Percentiles rank a stretch among this genome's conserved stretches.
These are phyloP conservation scores for Maudiozyma turicensis DNA, from an alignment of 805 yeast species.

Conservation along the genomic window DNA sequence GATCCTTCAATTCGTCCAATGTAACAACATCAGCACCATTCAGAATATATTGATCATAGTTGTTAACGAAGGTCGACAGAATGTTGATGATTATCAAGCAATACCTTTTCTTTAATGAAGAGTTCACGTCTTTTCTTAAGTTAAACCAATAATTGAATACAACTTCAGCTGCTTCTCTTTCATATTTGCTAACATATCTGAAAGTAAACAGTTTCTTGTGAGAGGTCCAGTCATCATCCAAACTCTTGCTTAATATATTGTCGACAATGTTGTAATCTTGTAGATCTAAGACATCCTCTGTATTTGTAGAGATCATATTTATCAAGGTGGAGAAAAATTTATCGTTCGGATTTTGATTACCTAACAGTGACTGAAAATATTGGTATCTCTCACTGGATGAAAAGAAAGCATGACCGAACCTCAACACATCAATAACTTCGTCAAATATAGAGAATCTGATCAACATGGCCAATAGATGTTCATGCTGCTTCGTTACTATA, in stretches of 20 bases:
- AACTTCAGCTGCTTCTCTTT: conserved; percentile 25
- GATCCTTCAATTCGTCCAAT: conserved; percentile 19
- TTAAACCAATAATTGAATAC: conserved; percentile 15
- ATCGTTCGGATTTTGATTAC: conserved; percentile 8
- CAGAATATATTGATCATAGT: conserved; percentile 25
- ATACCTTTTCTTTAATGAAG: conserved; percentile 12
- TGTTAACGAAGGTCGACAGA: conserved; percentile 17
- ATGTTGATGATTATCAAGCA: conserved; percentile 21
- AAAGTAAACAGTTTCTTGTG: conserved; percentile 21
- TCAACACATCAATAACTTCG: conserved; percentile 26
- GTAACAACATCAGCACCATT: conserved; percentile 22
- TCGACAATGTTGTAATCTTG: conserved; percentile 23
- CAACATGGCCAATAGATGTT: conserved; percentile 21
- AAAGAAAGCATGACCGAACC: conserved; percentile 20
- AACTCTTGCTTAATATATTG: conserved; percentile 11
- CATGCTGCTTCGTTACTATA: conserved; percentile 15
- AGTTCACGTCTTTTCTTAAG: conserved; percentile 2
- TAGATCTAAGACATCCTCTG: conserved; percentile 9
- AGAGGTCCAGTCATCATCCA: conserved; percentile 15
- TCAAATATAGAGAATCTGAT: conserved; percentile 18
- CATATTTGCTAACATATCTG: conserved; percentile 20
- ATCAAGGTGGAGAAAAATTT: conserved; percentile 20
- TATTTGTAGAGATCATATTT: conserved; percentile 1
- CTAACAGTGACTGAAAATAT: conserved; percentile 15
- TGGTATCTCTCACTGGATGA: conserved; percentile 12